Conservation (phyloP, 208 protist genomes). For the Leishmania arabica region DNA sequence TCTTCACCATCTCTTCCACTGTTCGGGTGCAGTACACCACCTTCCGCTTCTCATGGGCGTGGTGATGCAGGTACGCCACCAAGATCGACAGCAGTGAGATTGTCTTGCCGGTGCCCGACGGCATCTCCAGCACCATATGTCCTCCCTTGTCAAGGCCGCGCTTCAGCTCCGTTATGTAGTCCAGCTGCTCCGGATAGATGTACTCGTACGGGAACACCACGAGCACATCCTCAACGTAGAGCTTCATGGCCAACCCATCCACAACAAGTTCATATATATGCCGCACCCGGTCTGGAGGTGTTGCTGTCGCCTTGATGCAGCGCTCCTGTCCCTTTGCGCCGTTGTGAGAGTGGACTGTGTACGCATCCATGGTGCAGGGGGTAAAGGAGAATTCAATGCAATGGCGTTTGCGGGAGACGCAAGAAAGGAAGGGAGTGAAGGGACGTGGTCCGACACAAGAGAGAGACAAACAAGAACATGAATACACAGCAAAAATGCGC, state of each 20-base stretch:
- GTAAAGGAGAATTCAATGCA: neutral
- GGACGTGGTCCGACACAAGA: neutral
- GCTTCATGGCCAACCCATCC: slow-evolving; percentile 69
- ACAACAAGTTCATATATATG: neutral
- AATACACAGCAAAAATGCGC: neutral
- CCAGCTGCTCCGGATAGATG: slow-evolving; percentile 99
- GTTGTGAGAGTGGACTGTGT: neutral
- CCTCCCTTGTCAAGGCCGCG: slow-evolving; percentile 92
- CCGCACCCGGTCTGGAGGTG: too few species aligned
- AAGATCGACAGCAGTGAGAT: slow-evolving; percentile 98
- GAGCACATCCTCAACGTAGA: slow-evolving; percentile 96
- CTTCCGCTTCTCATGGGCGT: slow-evolving; percentile 94
- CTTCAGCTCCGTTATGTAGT: slow-evolving; percentile 98
- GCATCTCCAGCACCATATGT: slow-evolving; percentile 99
- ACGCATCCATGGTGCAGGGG: neutral
- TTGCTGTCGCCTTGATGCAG: neutral
- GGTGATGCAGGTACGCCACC: slow-evolving; percentile 92
- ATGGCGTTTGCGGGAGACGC: neutral
- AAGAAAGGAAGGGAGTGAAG: neutral
- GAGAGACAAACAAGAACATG: neutral
- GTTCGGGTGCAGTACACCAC: slow-evolving; percentile 99
- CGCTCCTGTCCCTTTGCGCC: neutral
- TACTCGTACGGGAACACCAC: slow-evolving; percentile 99
- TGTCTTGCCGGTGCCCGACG: slow-evolving; percentile 99
- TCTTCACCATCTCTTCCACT: slow-evolving; percentile 99